Percentiles rank a stretch among this genome's conserved stretches.
phyloP scores from a whole-genome alignment of 2,329 filamentous ascomycete species.

The Alternaria longipes region DNA sequence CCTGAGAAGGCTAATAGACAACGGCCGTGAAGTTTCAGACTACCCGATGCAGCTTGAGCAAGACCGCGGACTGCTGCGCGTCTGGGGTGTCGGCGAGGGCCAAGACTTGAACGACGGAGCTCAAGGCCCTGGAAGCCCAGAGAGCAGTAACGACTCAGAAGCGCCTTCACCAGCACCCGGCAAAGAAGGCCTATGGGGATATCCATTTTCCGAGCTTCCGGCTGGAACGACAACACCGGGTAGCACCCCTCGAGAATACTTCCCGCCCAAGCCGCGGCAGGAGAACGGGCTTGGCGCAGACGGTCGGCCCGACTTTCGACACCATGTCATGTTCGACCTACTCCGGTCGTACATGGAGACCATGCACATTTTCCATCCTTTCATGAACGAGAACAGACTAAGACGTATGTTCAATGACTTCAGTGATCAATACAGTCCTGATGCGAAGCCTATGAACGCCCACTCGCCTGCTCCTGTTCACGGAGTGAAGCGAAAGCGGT shows the following conservation, averaged over 20 bases:
- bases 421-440: conserved; percentile 46
- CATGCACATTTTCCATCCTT: conserved; percentile 71
- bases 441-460: conserved; percentile 27
- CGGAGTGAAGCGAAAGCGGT: conserved; percentile 48
- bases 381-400: conserved; percentile 65
- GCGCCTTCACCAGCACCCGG: conserved; percentile 53
- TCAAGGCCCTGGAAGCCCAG: conserved; percentile 46
- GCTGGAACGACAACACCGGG: conserved; percentile 40
- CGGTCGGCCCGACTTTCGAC: conserved; percentile 64
- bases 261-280: conserved; percentile 28
- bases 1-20: conserved; percentile 71
- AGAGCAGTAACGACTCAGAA: conserved; percentile 52
- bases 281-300: conserved; percentile 62
- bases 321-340: conserved; percentile 60
- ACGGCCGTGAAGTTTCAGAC: conserved; percentile 66
- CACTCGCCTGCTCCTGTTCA: conserved; percentile 34
- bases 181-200: conserved; percentile 61
- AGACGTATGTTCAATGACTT: conserved; percentile 62
- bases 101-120: conserved; percentile 64
- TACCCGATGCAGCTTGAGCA: conserved; percentile 83
- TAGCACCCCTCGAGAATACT: conserved; percentile 36
- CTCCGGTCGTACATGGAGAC: conserved; percentile 66
- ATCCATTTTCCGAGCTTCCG: conserved; percentile 52
- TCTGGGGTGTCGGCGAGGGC: conserved; percentile 83
- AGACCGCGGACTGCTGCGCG: conserved; percentile 74